phyloP scores from a whole-genome alignment of 148 eudicot genomes.

The Camellia japonica region DNA sequence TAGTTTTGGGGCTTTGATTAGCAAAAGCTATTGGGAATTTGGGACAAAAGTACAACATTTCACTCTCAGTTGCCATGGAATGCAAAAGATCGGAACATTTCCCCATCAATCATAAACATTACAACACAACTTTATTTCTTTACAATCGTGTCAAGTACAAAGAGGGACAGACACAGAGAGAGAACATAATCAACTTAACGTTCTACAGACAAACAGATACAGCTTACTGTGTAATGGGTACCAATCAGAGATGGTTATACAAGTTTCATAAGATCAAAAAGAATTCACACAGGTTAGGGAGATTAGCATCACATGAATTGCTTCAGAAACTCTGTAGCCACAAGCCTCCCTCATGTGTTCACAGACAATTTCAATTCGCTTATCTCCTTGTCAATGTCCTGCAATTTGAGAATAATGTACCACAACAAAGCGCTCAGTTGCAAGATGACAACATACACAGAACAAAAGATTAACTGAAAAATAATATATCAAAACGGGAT shows the following conservation, averaged over 20 bases:
- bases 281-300: not conserved
- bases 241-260: not conserved
- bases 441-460: not conserved
- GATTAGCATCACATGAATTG: slow-evolving; percentile 58
- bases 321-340: slow-evolving; percentile 91
- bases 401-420: slow-evolving; percentile 20
- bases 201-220: too few species aligned
- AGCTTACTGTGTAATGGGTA: not conserved
- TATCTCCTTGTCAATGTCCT: slow-evolving; percentile 98
- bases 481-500: not conserved
- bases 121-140: too few species aligned
- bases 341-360: slow-evolving; percentile 91
- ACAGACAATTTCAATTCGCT: slow-evolving; percentile 84
- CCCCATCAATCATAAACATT: too few species aligned
- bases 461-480: not conserved
- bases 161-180: too few species aligned
- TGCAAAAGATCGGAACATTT: too few species aligned
- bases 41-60: too few species aligned
- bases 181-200: too few species aligned
- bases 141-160: too few species aligned
- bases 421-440: slow-evolving; percentile 1
- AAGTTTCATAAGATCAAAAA: not conserved
- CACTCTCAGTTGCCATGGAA: too few species aligned
- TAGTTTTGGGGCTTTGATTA: too few species aligned
- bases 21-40: too few species aligned